These are phyloP conservation scores for Glarea lozoyensis DNA, from an alignment of 495 filamentous ascomycete species.

Conservation along the genomic window DNA sequence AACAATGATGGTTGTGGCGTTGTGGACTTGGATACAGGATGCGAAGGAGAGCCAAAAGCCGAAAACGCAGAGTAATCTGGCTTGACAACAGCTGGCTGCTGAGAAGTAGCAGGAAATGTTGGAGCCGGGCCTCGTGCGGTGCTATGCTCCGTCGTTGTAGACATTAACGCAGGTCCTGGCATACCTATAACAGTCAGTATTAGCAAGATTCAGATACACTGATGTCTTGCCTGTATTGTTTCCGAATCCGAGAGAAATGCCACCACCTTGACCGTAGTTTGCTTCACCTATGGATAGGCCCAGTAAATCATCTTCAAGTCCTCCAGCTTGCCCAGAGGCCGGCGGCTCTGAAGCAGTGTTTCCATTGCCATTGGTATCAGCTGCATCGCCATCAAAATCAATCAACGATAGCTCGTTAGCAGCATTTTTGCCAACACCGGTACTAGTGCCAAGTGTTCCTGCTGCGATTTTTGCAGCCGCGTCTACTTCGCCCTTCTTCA, in stretches of 20 bases:
- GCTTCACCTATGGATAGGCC: slow-evolving; percentile 42
- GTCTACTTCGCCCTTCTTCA: slow-evolving; percentile 89
- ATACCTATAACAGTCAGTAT: slow-evolving; percentile 14
- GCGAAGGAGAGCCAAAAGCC: slow-evolving; percentile 34
- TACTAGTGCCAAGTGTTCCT: slow-evolving; percentile 67
- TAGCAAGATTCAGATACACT: not conserved
- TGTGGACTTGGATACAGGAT: slow-evolving; percentile 30
- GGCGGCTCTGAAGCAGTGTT: slow-evolving; percentile 25
- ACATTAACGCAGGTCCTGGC: slow-evolving; percentile 47
- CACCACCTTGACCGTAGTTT: slow-evolving; percentile 60
- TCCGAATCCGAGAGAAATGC: slow-evolving; percentile 79
- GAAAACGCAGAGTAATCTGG: slow-evolving; percentile 58
- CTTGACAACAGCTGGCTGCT: slow-evolving; percentile 23
- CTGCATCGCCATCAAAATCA: slow-evolving; percentile 72
- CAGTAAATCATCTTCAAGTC: slow-evolving; percentile 44
- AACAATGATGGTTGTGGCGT: slow-evolving; percentile 34
- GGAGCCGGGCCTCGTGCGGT: slow-evolving; percentile 36
- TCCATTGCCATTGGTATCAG: slow-evolving; percentile 31
- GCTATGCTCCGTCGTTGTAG: slow-evolving; percentile 51
- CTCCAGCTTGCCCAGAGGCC: slow-evolving; percentile 19
- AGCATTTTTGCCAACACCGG: slow-evolving; percentile 62
- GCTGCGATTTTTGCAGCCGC: slow-evolving; percentile 77
- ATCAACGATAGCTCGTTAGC: slow-evolving; percentile 88
- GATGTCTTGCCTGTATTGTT: slow-evolving; percentile 48
- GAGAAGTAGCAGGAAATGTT: slow-evolving; percentile 22